Evolutionary conservation across 2,329 filamentous ascomycete species (phyloP), one percentile per base, ranked within the genome.

Genomic region (Aureobasidium sp.): DNA sequence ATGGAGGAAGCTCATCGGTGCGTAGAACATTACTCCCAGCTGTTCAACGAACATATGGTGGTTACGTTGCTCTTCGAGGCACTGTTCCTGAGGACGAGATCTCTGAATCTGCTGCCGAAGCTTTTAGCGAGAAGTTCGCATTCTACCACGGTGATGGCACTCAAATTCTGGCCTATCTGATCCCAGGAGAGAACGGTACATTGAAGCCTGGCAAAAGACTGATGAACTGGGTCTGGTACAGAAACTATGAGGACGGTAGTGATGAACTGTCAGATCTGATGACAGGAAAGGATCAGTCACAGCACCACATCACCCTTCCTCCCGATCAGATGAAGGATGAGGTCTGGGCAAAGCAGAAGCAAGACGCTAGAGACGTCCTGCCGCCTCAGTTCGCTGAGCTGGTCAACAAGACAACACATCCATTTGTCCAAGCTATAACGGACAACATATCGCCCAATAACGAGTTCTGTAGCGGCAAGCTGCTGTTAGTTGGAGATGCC

Each of bases 191-290:
- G 15, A 67, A 75, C 31, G 78, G 77, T 2, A 71, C 69, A 1
- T 69, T 77, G 5, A 68, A 70, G 35, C 67, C 70, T 0, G 76
- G 75, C 5, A 67, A 76, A 27, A 73, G 77, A 12, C 72, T 78
- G 3, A 70, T 80, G 64, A 81, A 80, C 62, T 79, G 73, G 64
- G 75, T 81, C 1, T 79, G 77, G 72, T 81, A 81, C 68, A 73
- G 69, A 58, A 77, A 79, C 64, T 71, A 76, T 29, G 64, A 69
- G 0, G 72, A 77, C n/a, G 70, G 67, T 7, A 75, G 75, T 0
- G 42, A 68, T 2, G 76, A 76, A 22, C 71, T 78, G 27, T 67
- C 68, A 9, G 73, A 75, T 1, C 66, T 79, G 8, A 76, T 81
- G 71, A 81, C 78, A 2, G 78, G 79, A 62, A 63, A 69, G 3